Evolutionary conservation across 495 filamentous ascomycete species (phyloP).

Genomic region (Penicillium paxilli): DNA sequence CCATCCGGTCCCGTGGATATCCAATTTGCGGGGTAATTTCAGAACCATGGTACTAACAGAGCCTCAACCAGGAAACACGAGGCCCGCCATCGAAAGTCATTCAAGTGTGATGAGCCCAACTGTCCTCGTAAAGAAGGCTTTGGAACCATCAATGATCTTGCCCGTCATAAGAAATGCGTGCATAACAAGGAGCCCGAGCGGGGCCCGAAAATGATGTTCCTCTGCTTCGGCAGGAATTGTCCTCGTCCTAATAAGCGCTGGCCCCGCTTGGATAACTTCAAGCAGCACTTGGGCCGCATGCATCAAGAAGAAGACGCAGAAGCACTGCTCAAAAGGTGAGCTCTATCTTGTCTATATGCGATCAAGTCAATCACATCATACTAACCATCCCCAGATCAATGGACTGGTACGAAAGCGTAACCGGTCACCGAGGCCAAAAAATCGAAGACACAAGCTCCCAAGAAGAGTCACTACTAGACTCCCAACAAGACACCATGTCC

Average conservation of each 20-base stretch:
- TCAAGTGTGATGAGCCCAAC: slow-evolving; percentile 59
- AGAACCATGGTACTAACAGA: slow-evolving; percentile 7
- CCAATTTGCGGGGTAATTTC: no score
- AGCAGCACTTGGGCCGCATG: slow-evolving; percentile 78
- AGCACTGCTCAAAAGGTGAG: slow-evolving; percentile 55
- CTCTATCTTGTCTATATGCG: not conserved
- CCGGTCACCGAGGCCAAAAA: slow-evolving; percentile 2
- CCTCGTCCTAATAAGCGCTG: slow-evolving; percentile 71
- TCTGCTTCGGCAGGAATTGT: slow-evolving; percentile 66
- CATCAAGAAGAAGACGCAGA: slow-evolving; percentile 61
- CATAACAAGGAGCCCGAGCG: slow-evolving; percentile 59
- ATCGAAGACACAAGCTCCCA: slow-evolving; percentile 9
- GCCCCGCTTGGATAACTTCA: slow-evolving; percentile 91
- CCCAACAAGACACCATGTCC: slow-evolving; percentile 14
- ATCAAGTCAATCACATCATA: not conserved
- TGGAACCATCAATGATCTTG: slow-evolving; percentile 78
- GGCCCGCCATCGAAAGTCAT: slow-evolving; percentile 73
- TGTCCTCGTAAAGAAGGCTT: slow-evolving; percentile 71
- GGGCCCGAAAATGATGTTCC: slow-evolving; percentile 58
- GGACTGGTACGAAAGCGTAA: slow-evolving; percentile 40
- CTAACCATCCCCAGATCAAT: slow-evolving; percentile 32
- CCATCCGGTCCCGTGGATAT: no score
- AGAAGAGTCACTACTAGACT: slow-evolving; percentile 7
- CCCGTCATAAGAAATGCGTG: slow-evolving; percentile 69
- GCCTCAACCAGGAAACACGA: slow-evolving; percentile 76